Base-by-base conservation (phyloP, 2,329 filamentous ascomycete species). In the Talaromyces sp. region DNA sequence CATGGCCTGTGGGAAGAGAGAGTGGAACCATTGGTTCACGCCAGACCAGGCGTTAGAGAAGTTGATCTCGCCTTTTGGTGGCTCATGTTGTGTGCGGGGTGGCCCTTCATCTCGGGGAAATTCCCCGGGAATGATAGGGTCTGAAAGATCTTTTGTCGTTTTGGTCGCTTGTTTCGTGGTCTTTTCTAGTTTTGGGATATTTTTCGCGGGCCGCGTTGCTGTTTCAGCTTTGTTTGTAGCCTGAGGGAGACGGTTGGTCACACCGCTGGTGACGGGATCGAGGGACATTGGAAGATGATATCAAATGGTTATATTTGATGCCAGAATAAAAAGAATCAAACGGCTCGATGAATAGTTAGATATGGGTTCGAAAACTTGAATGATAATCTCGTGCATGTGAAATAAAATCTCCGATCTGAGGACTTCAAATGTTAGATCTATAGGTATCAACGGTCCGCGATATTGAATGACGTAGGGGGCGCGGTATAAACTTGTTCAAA, bases 271-370 rank as follows among this genome's bases (percentile, higher is more conserved):
- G 44, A 60, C 58, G 16, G 58, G 57, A n/a, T 65, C 58, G 47
- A 69, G 58, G 24, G 67, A 61, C 66, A 69, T 69, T 3, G 19
- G 14, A 14, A 50, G n/a, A n/a, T n/a, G n/a, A n/a, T n/a, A n/a
- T n/a, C n/a, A n/a, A n/a, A n/a, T n/a, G n/a, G n/a, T n/a, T n/a
- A n/a, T n/a, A n/a, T n/a, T n/a, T n/a, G n/a, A n/a, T n/a, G n/a
- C n/a, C n/a, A n/a, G n/a, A n/a, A n/a, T n/a, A n/a, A n/a, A n/a
- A n/a, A n/a, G n/a, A n/a, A 8, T 20, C 3, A 11, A 13, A 39
- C 7, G 24, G 9, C 5, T 27, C 24, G 36, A 7, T 39, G n/a
- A 16, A 3, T 20, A 19, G 4, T 4, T 5, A 27, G 5, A 5
- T 27, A 4, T 27, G 24, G 9, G 9, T 27, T 27, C 24, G 24